Evolutionary conservation across 2,329 filamentous ascomycete genomes (phyloP).

Genomic region (Colletotrichum tropicale): DNA sequence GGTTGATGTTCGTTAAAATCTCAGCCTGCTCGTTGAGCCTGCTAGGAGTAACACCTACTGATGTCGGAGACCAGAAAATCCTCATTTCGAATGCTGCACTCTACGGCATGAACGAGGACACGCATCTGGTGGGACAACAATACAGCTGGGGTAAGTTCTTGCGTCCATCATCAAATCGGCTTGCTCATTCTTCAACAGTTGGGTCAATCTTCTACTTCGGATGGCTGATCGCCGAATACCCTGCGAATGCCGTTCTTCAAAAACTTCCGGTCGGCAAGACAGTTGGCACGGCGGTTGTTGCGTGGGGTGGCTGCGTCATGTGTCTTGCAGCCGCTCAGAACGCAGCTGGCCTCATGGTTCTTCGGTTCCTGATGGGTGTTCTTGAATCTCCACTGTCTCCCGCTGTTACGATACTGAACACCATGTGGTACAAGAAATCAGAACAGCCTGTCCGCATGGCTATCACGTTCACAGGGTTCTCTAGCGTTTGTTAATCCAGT

Average conservation of each 20-base stretch:
- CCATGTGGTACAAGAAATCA: background rate
- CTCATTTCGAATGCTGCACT: constrained; percentile 59
- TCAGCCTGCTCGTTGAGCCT: background rate
- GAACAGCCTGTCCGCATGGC: background rate
- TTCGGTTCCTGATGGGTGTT: background rate
- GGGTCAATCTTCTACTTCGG: background rate
- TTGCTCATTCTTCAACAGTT: background rate
- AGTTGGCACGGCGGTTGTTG: background rate
- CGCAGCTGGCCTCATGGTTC: background rate
- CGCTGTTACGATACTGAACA: background rate
- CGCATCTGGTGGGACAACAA: background rate
- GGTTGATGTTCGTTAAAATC: background rate
- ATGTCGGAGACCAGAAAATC: constrained; percentile 35
- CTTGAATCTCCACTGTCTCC: background rate
- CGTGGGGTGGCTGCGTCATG: background rate
- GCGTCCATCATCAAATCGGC: background rate
- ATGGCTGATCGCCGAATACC: background rate
- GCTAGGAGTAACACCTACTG: background rate
- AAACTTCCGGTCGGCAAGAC: background rate
- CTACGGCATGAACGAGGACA: constrained; percentile 59
- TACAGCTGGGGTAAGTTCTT: background rate
- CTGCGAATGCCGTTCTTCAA: background rate
- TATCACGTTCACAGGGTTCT: background rate
- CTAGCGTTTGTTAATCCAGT: background rate
- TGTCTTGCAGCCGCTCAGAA: background rate